These are phyloP conservation scores for Hypoxylon rubiginosum DNA, from an alignment of 2,329 filamentous ascomycete genomes.

Conservation along the genomic window DNA sequence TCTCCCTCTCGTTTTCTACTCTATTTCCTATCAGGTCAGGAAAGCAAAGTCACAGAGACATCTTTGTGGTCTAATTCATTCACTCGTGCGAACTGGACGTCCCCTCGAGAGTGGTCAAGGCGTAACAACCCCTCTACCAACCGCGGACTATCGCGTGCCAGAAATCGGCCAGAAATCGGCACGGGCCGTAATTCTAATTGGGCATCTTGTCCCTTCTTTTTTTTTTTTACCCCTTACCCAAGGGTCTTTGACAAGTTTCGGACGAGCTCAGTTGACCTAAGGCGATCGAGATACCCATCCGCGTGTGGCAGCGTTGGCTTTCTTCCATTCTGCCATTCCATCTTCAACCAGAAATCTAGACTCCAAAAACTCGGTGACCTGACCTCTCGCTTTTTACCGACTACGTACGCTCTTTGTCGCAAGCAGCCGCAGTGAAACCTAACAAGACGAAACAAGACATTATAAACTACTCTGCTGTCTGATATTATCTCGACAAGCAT, in stretches of 20 bases:
- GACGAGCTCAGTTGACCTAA: neutral
- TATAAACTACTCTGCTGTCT: neutral
- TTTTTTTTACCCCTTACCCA: constrained; percentile 9
- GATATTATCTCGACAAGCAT: neutral
- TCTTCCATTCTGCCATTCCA: neutral
- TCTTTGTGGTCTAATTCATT: constrained; percentile 1
- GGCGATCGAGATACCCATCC: neutral
- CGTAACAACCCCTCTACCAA: constrained; percentile 21
- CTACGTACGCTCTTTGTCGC: constrained; percentile 2
- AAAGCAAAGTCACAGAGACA: constrained; percentile 11
- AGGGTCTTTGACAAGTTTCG: constrained; percentile 2
- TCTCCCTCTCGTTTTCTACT: constrained; percentile 23
- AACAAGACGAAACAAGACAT: neutral
- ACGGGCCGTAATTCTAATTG: constrained; percentile 36
- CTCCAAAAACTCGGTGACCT: neutral
- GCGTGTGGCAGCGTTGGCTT: neutral
- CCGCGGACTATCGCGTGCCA: constrained; percentile 38
- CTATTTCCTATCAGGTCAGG: constrained; percentile 24
- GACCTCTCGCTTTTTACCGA: constrained; percentile 1
- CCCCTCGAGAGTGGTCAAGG: constrained; percentile 2
- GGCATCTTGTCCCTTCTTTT: constrained; percentile 18
- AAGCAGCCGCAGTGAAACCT: neutral
- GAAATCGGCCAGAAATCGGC: no score
- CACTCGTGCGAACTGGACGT: constrained; percentile 12
- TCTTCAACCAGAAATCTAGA: constrained; percentile 1